A percentile compares a stretch with the other conserved stretches of the same genome.
Conservation (phyloP, 176 grass and related monocot genomes). For the Eleusine coracana region DNA sequence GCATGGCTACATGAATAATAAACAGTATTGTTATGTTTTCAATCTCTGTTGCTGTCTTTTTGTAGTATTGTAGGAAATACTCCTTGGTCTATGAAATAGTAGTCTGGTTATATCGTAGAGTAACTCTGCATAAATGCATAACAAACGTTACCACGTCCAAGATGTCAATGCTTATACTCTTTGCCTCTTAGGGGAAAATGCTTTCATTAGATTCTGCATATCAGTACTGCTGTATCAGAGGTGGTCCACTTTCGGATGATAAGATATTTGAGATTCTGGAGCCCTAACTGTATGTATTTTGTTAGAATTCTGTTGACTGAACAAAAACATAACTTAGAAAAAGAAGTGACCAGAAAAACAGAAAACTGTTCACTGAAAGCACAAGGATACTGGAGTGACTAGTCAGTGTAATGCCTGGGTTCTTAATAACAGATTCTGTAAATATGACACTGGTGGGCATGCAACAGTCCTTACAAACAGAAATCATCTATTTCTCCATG, state of each 20-base stretch:
- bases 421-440: neutral
- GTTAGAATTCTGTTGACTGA: neutral
- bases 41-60: neutral
- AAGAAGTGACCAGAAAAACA: neutral
- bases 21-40: too few relatives aligned
- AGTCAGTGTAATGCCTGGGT: neutral
- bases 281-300: neutral
- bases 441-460: neutral
- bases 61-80: neutral
- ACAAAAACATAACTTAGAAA: neutral
- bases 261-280: neutral
- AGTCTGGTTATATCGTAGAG: neutral
- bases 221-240: neutral
- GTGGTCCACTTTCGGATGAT: neutral
- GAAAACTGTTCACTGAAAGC: neutral
- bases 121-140: neutral
- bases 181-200: neutral
- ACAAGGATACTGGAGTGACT: too few relatives aligned
- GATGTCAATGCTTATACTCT: neutral
- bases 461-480: neutral
- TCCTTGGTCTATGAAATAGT: neutral
- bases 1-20: neutral
- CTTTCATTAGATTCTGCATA: neutral
- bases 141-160: too few relatives aligned
- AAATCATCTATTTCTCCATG: neutral